A percentile compares a stretch with the other conserved stretches of the same genome.
Conservation (phyloP, 1,139 yeast species). For the Kodamaea arcana region DNA sequence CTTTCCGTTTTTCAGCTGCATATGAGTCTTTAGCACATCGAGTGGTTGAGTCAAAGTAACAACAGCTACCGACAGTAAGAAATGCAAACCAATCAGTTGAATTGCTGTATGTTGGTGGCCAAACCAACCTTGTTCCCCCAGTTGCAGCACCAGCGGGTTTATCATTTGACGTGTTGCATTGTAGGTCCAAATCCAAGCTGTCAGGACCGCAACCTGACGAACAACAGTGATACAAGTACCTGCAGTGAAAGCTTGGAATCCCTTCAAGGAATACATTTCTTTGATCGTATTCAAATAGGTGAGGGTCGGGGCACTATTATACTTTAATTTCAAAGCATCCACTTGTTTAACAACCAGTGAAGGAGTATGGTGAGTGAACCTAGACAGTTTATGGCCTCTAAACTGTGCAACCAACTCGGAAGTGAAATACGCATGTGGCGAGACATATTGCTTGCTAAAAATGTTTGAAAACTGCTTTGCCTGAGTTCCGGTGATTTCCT, state of each 20-base stretch:
- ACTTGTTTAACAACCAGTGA: background rate
- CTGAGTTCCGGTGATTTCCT: slow-evolving; percentile 26
- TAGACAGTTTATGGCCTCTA: slow-evolving; percentile 23
- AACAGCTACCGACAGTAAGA: slow-evolving; percentile 59
- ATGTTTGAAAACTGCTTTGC: slow-evolving; percentile 13
- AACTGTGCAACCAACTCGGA: slow-evolving; percentile 30
- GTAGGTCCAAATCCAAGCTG: slow-evolving; percentile 81
- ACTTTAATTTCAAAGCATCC: slow-evolving; percentile 33
- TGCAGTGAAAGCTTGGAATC: slow-evolving; percentile 71
- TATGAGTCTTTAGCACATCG: slow-evolving; percentile 83
- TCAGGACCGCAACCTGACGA: slow-evolving; percentile 75
- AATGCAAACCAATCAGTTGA: slow-evolving; percentile 50
- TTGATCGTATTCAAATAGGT: slow-evolving; percentile 50
- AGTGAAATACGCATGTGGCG: slow-evolving; percentile 44
- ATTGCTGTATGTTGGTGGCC: slow-evolving; percentile 39
- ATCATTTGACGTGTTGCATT: slow-evolving; percentile 69
- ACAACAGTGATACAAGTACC: slow-evolving; percentile 78
- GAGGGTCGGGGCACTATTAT: slow-evolving; percentile 52
- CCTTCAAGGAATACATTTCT: slow-evolving; percentile 74
- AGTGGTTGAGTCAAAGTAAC: slow-evolving; percentile 84
- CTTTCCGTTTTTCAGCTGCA: slow-evolving; percentile 74
- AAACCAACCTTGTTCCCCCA: slow-evolving; percentile 43
- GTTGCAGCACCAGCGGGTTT: slow-evolving; percentile 42
- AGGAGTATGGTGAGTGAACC: slow-evolving; percentile 17
- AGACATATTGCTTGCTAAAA: slow-evolving; percentile 35